A percentile compares a stretch with the other conserved stretches of the same genome.
Conservation (phyloP, 129 eudicot species). For the Scalesia atractyloides region DNA sequence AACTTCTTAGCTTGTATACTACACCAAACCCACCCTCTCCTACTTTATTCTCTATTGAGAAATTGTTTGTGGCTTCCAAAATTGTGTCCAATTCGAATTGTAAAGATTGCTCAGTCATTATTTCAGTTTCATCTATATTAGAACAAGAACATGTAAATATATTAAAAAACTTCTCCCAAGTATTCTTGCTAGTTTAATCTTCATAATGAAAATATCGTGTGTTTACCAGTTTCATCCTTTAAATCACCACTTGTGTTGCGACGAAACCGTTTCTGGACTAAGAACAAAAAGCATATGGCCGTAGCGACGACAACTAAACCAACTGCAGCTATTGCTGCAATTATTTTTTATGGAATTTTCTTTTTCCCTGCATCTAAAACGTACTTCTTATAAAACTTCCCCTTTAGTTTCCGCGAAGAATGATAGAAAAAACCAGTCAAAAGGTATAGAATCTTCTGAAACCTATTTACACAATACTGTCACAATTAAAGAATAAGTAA, state of each 20-base stretch:
- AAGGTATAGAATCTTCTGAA: background rate
- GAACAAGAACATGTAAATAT: background rate
- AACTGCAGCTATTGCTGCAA: constrained; percentile 12
- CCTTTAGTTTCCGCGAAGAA: background rate
- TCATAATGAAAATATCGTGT: background rate
- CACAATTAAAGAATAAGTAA: background rate
- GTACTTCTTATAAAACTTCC: background rate
- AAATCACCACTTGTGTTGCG: background rate
- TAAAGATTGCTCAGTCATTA: constrained; percentile 27
- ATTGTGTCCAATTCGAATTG: constrained; percentile 28
- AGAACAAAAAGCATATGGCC: background rate
- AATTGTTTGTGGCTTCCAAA: constrained; percentile 37
- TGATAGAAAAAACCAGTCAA: background rate
- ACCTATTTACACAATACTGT: background rate
- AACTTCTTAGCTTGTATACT: constrained; percentile 30
- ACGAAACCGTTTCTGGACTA: background rate
- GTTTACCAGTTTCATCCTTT: constrained; percentile 24
- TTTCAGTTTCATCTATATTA: constrained; percentile 23
- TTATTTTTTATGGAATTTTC: background rate
- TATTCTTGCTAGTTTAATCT: too few species aligned
- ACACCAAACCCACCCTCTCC: constrained; percentile 54
- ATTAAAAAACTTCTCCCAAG: background rate
- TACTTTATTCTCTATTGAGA: constrained; percentile 33
- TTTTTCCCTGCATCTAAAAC: constrained; percentile 19
- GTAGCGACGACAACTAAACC: background rate